Evolutionary conservation across 139 green algal species (phyloP), one percentile per base, ranked within the genome.

Genomic region (Chlorokybus atmophyticus): DNA sequence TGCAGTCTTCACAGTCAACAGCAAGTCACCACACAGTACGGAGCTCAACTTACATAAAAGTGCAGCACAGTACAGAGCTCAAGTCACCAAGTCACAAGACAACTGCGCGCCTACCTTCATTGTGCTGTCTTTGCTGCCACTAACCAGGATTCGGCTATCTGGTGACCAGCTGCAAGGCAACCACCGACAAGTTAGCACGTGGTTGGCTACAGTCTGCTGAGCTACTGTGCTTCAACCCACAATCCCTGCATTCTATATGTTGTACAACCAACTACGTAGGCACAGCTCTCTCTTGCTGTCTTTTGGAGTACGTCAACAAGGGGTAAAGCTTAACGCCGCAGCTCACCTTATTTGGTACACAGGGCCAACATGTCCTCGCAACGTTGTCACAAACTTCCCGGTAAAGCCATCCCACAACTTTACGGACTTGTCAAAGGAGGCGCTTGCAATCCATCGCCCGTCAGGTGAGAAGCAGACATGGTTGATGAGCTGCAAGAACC

Each of bases 391-490:
- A 60, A 96, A 97, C 4, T 63, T 81, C 27, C 91, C 91, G 31
- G 79, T 91, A 1, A 79, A 2, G 0, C 91, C 91, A 57, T 96
- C 81, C 91, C 91, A 99, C 38, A 99, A 71, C 79, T 94, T 94
- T 25, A 97, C 74, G 17, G 70, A 75, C 75, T 97, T 96, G 83
- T 99, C 91, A 64, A 98, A 98, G 6, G 81, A 93, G 1, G 86
- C 90, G 35, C 67, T 85, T 8, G 85, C 76, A 24, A 98, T 78
- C 76, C 73, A 92, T n/a, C 81, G 74, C 3, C 90, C 90, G 52
- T 98, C 83, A 17, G 91, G 91, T 0, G 86, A 95, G 67, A 98
- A 98, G 0, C 74, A 66, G 4, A 97, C 87, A 77, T 96, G 89
- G 51, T 97, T 97, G 53, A 98, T 84, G 3, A 95, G 81, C 74